Conservation (phyloP, 805 yeast genomes). For the Metschnikowia continentalis region DNA sequence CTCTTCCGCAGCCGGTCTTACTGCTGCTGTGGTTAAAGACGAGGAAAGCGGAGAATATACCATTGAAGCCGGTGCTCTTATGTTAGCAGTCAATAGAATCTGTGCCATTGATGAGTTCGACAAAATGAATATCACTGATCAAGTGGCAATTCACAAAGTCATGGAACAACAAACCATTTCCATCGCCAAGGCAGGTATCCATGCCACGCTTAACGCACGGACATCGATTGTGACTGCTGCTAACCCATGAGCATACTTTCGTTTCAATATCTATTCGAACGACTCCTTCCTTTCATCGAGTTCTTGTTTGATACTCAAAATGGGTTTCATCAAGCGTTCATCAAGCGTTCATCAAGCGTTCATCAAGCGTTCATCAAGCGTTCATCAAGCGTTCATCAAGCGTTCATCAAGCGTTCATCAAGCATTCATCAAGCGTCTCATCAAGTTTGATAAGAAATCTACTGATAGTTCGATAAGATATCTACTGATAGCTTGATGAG, state of each 20-base stretch:
- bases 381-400: conserved; percentile 24
- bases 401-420: conserved; percentile 15
- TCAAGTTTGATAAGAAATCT: too few species aligned
- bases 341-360: conserved; percentile 7
- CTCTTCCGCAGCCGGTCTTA: conserved; percentile 96
- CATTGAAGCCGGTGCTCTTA: conserved; percentile 96
- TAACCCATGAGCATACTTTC: conserved; percentile 73
- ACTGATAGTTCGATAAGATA: conserved; percentile 15
- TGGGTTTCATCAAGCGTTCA: conserved; percentile 32
- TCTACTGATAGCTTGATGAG: neutral
- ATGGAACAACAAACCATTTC: conserved; percentile 99
- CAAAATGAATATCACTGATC: conserved; percentile 93
- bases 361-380: too few species aligned
- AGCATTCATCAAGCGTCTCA: too few species aligned
- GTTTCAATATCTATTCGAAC: conserved; percentile 30
- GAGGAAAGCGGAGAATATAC: conserved; percentile 97
- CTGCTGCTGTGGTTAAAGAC: conserved; percentile 96
- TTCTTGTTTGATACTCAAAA: conserved; percentile 27
- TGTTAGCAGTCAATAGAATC: conserved; percentile 97
- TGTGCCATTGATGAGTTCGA: conserved; percentile 99
- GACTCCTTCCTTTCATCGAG: conserved; percentile 34
- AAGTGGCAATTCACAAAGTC: conserved; percentile 98
- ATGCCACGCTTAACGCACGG: conserved; percentile 94
- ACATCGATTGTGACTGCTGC: conserved; percentile 98
- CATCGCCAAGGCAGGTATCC: conserved; percentile 97